phyloP scores from a whole-genome alignment of 129 eudicot species.

The Flaveria sonorensis region DNA sequence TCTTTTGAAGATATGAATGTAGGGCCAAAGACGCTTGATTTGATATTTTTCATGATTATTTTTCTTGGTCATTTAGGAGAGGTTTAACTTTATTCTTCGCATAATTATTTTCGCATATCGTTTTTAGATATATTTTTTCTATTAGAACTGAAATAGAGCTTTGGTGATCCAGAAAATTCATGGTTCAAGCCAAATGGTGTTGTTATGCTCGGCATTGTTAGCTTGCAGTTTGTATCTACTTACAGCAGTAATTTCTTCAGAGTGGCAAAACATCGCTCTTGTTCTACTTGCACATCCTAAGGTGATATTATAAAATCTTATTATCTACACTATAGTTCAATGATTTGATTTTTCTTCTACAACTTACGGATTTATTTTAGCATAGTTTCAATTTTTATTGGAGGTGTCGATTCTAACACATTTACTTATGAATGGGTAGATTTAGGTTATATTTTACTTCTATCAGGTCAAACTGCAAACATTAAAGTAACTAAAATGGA shows the following conservation, averaged over 20 bases:
- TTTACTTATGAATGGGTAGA: neutral
- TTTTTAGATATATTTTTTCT: neutral
- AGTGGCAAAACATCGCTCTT: slow-evolving; percentile 56
- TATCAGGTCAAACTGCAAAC: neutral
- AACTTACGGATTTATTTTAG: too few species aligned
- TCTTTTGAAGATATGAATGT: slow-evolving; percentile 56
- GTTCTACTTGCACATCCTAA: slow-evolving; percentile 51
- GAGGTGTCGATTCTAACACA: neutral
- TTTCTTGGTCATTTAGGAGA: slow-evolving; percentile 47
- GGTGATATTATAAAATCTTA: slow-evolving; percentile 37
- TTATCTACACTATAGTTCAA: neutral
- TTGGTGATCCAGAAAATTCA: slow-evolving; percentile 44
- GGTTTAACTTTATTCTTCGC: slow-evolving; percentile 39
- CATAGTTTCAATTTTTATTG: too few species aligned
- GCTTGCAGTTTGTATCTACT: slow-evolving; percentile 63
- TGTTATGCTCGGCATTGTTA: slow-evolving; percentile 61
- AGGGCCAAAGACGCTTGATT: slow-evolving; percentile 51
- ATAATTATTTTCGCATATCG: neutral
- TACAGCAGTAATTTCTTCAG: slow-evolving; percentile 52
- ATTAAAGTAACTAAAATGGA: neutral
- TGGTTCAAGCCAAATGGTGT: slow-evolving; percentile 34
- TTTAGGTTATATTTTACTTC: neutral
- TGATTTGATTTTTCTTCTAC: too few species aligned
- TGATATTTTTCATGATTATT: slow-evolving; percentile 48
- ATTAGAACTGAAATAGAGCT: slow-evolving; percentile 17